These are phyloP conservation scores for Capsella rubella DNA, from an alignment of 441 rosid species.

Conservation along the genomic window DNA sequence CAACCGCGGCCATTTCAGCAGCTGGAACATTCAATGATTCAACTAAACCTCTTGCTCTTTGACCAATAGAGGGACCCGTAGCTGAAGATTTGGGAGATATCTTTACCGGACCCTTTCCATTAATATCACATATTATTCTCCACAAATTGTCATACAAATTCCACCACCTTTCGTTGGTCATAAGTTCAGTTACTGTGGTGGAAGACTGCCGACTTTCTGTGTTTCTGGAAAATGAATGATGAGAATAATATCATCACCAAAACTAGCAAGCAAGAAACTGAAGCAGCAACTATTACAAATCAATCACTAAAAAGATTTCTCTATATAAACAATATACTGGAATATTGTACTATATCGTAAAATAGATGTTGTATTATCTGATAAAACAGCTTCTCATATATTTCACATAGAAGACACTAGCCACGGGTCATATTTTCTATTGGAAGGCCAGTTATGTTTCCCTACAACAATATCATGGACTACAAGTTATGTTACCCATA, in stretches of 20 bases:
- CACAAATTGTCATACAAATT: constrained; percentile 90
- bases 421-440: constrained; percentile 7
- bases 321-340: constrained; percentile 1
- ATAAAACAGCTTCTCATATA: constrained; percentile 15
- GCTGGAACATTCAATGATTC: constrained; percentile 99
- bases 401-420: constrained; percentile 12
- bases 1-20: constrained; percentile 99
- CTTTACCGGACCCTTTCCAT: constrained; percentile 92
- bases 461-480: constrained; percentile 26
- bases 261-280: constrained; percentile 30
- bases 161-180: constrained; percentile 85
- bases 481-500: constrained; percentile 24
- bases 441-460: constrained; percentile 17
- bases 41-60: constrained; percentile 98
- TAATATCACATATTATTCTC: constrained; percentile 81
- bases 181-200: constrained; percentile 53
- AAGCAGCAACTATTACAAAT: constrained; percentile 8
- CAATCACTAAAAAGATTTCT: constrained; percentile 22
- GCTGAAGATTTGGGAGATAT: constrained; percentile 64
- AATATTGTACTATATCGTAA: constrained; percentile 1
- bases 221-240: constrained; percentile 53
- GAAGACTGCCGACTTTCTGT: constrained; percentile 52
- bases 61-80: constrained; percentile 87
- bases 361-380: constrained; percentile 7
- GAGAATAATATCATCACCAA: constrained; percentile 36